A percentile compares a stretch with the other conserved stretches of the same genome.
phyloP scores from a whole-genome alignment of 345 rosid species.

The Reutealis trisperma region DNA sequence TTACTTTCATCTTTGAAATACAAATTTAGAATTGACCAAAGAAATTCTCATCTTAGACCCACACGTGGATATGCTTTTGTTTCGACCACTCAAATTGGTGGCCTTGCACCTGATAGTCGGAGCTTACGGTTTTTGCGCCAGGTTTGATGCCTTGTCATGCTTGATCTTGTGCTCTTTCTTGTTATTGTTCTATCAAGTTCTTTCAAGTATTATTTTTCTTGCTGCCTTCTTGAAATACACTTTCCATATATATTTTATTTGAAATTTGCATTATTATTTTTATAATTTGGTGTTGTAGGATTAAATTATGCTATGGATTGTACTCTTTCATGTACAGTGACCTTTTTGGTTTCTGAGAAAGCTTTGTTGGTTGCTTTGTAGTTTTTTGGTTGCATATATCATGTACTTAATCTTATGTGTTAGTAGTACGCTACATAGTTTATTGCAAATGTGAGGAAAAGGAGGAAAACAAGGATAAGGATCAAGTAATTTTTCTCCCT shows the following conservation, averaged over 20 bases:
- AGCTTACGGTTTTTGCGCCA: constrained; percentile 82
- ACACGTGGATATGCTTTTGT: constrained; percentile 79
- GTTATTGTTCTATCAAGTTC: background rate
- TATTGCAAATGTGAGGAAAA: background rate
- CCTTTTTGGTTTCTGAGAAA: background rate
- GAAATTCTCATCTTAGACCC: constrained; percentile 82
- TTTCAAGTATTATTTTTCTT: background rate
- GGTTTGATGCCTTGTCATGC: constrained; percentile 40
- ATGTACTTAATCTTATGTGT: background rate
- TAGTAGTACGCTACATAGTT: background rate
- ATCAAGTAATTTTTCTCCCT: background rate
- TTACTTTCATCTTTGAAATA: constrained; percentile 79
- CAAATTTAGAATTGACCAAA: constrained; percentile 65
- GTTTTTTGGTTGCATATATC: background rate
- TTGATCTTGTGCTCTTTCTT: background rate
- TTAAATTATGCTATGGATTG: background rate
- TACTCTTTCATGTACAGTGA: background rate
- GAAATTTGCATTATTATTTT: background rate
- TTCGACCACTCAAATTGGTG: constrained; percentile 75
- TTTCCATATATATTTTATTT: background rate
- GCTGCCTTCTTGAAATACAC: background rate
- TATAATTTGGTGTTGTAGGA: background rate
- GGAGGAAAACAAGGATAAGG: background rate
- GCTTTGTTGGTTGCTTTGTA: background rate
- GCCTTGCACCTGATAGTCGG: constrained; percentile 87